Evolutionary conservation across 352 stramenopile species (phyloP).

Genomic region (Blastocystis sp.): DNA sequence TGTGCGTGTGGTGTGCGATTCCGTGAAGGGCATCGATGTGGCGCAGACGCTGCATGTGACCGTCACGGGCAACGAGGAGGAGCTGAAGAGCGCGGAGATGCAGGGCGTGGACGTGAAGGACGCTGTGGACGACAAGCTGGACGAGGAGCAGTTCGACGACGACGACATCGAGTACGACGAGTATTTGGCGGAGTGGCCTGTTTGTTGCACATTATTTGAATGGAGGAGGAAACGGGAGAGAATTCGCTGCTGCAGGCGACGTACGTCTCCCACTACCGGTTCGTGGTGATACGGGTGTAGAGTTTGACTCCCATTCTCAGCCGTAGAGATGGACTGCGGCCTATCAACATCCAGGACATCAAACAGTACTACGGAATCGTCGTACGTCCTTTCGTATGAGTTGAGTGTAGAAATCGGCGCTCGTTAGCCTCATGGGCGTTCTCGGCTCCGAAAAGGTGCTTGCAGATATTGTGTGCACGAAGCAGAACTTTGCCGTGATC

Average conservation of each 20-base stretch:
- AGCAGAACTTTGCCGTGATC: background rate
- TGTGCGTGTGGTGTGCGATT: slow-evolving; percentile 49
- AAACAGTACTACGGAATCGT: slow-evolving; percentile 10
- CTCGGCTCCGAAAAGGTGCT: background rate
- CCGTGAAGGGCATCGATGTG: slow-evolving; percentile 54
- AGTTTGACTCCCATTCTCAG: background rate
- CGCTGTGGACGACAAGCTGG: slow-evolving; percentile 22
- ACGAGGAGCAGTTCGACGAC: slow-evolving; percentile 44
- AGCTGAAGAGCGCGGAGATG: background rate
- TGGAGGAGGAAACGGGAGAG: background rate
- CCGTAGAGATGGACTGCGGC: slow-evolving; percentile 6
- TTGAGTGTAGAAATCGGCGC: background rate
- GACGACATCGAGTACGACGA: slow-evolving; percentile 47
- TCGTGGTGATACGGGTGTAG: background rate
- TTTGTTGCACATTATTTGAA: background rate
- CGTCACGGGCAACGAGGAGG: slow-evolving; percentile 49
- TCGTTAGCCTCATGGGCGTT: background rate
- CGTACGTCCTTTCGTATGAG: background rate
- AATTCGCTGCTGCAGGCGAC: background rate
- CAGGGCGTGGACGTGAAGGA: background rate
- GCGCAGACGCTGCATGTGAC: background rate
- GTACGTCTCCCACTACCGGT: background rate
- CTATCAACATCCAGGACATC: background rate
- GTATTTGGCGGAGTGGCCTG: slow-evolving; percentile 26
- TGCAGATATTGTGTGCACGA: background rate